Percentiles rank a stretch among this genome's conserved stretches.
Conservation (phyloP, 2,329 filamentous ascomycete genomes). For the Ceratocystis cacaofunesta region DNA sequence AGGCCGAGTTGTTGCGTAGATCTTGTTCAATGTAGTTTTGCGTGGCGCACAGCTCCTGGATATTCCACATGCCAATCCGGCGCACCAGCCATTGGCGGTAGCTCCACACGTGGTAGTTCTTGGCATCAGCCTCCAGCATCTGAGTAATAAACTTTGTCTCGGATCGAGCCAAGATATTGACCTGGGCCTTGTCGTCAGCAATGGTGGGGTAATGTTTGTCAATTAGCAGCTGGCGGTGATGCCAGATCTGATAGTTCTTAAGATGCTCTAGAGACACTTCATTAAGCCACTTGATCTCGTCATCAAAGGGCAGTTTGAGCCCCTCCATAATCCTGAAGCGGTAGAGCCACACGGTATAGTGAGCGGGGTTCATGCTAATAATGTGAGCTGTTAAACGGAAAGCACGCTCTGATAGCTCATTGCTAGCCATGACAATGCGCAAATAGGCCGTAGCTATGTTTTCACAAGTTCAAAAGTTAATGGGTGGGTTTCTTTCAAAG, state of each 20-base stretch:
- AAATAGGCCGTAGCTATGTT: constrained; percentile 69
- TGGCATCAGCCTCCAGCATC: constrained; percentile 76
- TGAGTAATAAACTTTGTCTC: constrained; percentile 62
- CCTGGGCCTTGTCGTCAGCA: constrained; percentile 40
- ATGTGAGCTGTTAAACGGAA: constrained; percentile 75
- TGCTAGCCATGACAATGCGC: constrained; percentile 76
- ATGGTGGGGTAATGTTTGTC: constrained; percentile 45
- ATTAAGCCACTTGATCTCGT: constrained; percentile 80
- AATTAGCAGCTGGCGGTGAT: constrained; percentile 52
- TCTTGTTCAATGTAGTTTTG: constrained; percentile 62
- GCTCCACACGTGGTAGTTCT: constrained; percentile 98
- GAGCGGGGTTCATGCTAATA: constrained; percentile 84
- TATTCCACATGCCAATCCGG: constrained; percentile 54
- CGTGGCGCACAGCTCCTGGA: constrained; percentile 55
- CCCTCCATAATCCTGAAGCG: constrained; percentile 63
- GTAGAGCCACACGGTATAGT: constrained; percentile 98
- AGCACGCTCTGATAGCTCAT: constrained; percentile 68
- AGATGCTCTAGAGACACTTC: constrained; percentile 65
- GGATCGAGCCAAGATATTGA: constrained; percentile 42
- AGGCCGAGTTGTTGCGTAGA: constrained; percentile 90
- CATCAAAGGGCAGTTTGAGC: constrained; percentile 46
- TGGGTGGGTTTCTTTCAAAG: neutral
- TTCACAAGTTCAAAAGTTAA: neutral
- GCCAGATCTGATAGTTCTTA: constrained; percentile 99
- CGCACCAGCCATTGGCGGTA: constrained; percentile 63